phyloP scores from a whole-genome alignment of 2,329 filamentous ascomycete genomes.

The Fusarium piperis region DNA sequence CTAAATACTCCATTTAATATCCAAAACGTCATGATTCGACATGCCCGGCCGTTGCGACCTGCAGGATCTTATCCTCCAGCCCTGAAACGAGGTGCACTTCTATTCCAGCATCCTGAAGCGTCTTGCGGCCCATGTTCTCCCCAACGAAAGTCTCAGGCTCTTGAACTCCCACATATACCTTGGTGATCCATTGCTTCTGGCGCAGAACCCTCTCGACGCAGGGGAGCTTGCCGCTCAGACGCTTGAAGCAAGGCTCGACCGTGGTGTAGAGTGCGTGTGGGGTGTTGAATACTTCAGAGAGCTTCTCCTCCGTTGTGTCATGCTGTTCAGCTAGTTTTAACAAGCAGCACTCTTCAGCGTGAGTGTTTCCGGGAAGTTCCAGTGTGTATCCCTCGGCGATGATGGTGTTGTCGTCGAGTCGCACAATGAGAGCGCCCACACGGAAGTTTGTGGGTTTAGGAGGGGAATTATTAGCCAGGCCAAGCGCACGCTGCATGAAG shows the following conservation, averaged over 20 bases:
- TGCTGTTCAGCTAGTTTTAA: slow-evolving; percentile 71
- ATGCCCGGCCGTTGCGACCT: slow-evolving; percentile 86
- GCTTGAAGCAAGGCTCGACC: slow-evolving; percentile 84
- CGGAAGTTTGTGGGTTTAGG: slow-evolving; percentile 92
- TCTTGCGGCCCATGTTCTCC: slow-evolving; percentile 77
- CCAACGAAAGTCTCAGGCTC: slow-evolving; percentile 93
- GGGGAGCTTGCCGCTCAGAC: slow-evolving; percentile 77
- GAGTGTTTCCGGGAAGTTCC: slow-evolving; percentile 91
- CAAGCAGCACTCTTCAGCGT: slow-evolving; percentile 94
- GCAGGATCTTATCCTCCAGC: slow-evolving; percentile 81
- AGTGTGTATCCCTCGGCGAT: slow-evolving; percentile 89
- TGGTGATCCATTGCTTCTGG: slow-evolving; percentile 70
- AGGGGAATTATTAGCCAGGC: slow-evolving; percentile 80
- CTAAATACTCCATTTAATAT: not conserved
- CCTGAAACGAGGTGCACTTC: slow-evolving; percentile 77
- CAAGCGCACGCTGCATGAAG: slow-evolving; percentile 76
- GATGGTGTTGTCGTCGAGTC: slow-evolving; percentile 64
- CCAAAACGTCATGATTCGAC: slow-evolving; percentile 19
- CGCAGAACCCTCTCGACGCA: slow-evolving; percentile 83
- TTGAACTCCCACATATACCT: slow-evolving; percentile 86
- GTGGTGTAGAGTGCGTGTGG: slow-evolving; percentile 80
- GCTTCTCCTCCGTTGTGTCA: slow-evolving; percentile 61
- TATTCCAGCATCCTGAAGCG: slow-evolving; percentile 77
- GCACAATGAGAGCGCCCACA: slow-evolving; percentile 89
- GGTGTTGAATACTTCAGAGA: slow-evolving; percentile 53